A percentile compares a stretch with the other conserved stretches of the same genome.
These are phyloP conservation scores for Erythrophleum ivorense DNA, from an alignment of 331 rosid genomes.

Conservation along the genomic window DNA sequence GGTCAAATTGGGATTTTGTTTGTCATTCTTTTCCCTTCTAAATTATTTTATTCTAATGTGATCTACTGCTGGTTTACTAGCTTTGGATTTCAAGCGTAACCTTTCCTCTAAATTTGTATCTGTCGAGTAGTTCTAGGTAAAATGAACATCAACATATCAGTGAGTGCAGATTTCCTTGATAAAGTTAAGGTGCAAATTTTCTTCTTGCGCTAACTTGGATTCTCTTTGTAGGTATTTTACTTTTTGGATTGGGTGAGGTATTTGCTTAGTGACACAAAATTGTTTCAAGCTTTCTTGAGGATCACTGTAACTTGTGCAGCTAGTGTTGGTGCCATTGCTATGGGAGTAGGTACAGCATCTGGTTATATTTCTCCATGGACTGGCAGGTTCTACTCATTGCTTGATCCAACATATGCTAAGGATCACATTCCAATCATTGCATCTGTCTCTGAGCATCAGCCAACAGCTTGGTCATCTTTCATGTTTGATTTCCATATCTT, in stretches of 20 bases:
- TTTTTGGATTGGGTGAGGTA: conserved; percentile 92
- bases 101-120: background rate
- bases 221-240: conserved; percentile 72
- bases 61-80: background rate
- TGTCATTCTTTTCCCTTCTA: background rate
- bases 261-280: conserved; percentile 70
- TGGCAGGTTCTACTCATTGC: conserved; percentile 94
- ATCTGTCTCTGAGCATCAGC: conserved; percentile 99
- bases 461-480: conserved; percentile 99
- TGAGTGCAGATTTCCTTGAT: conserved; percentile 34
- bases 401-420: conserved; percentile 96
- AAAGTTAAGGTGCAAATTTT: conserved; percentile 4
- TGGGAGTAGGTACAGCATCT: conserved; percentile 91
- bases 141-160: background rate
- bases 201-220: conserved; percentile 36
- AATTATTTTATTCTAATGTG: conserved; percentile 4
- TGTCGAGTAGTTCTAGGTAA: background rate
- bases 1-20: background rate
- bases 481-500: conserved; percentile 98
- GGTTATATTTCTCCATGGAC: conserved; percentile 99
- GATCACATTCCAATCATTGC: conserved; percentile 98
- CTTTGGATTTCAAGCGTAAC: background rate
- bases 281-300: conserved; percentile 90
- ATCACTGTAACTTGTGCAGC: conserved; percentile 86
- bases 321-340: conserved; percentile 76